These are phyloP conservation scores for Ogataea hybrid DNA, from an alignment of 1,139 yeast genomes.

Conservation along the genomic window DNA sequence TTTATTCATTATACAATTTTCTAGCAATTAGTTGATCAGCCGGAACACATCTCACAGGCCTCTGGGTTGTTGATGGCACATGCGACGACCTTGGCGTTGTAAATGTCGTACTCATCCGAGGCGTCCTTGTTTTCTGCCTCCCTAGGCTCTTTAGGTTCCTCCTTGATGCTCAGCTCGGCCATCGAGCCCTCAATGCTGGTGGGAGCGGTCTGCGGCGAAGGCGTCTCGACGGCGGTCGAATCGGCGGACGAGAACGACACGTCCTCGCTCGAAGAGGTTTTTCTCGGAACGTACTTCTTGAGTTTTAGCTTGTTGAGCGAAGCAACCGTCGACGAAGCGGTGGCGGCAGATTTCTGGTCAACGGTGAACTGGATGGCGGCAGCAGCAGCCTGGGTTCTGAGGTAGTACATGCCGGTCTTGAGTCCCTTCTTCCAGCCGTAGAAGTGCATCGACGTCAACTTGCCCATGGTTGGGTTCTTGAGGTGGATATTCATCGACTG, in stretches of 20 bases:
- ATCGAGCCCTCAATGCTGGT: slow-evolving; percentile 48
- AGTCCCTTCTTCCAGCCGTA: slow-evolving; percentile 64
- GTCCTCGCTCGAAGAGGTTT: slow-evolving; percentile 29
- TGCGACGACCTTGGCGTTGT: slow-evolving; percentile 89
- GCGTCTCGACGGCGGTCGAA: slow-evolving; percentile 36
- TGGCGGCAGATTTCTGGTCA: slow-evolving; percentile 40
- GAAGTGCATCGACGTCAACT: slow-evolving; percentile 58
- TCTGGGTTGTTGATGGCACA: slow-evolving; percentile 97
- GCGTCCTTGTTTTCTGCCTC: slow-evolving; percentile 7
- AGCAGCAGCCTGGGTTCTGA: slow-evolving; percentile 62
- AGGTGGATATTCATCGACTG: slow-evolving; percentile 59
- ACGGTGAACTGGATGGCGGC: slow-evolving; percentile 62
- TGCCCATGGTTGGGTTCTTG: slow-evolving; percentile 55
- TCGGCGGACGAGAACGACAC: slow-evolving; percentile 35
- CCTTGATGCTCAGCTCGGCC: slow-evolving; percentile 31
- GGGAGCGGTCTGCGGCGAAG: slow-evolving; percentile 47
- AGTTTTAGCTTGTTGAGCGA: slow-evolving; percentile 51
- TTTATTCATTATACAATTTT: slow-evolving; percentile 7
- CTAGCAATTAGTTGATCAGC: slow-evolving; percentile 42
- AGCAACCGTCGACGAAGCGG: slow-evolving; percentile 54
- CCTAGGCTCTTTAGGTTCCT: slow-evolving; percentile 4
- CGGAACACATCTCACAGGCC: slow-evolving; percentile 98
- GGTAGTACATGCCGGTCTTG: slow-evolving; percentile 63
- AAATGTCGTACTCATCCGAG: slow-evolving; percentile 60
- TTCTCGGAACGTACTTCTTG: slow-evolving; percentile 30